Base-by-base conservation (phyloP, 1,284 basidiomycete genomes). In the Malassezia obtusa region DNA sequence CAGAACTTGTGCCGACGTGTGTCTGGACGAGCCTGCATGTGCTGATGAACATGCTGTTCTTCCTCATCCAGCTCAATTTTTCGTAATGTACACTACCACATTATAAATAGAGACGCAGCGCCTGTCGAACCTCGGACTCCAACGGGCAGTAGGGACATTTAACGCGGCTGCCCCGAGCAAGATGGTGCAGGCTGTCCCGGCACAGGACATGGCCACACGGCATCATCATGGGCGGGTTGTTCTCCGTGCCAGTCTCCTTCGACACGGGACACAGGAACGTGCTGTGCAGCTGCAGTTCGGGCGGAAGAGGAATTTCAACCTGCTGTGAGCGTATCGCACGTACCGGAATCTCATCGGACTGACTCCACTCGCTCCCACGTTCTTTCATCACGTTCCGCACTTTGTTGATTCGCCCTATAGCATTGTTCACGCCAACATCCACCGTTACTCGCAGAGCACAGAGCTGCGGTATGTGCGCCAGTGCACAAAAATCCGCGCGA, bases 141-240 rank as follows among this genome's bases (percentile, higher is more conserved):
- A 60, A 52, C 4, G 70, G 70, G 26, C 68, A 73, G 52, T 71
- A 73, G 2, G 68, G 65, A 30, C 70, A 71, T 45, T 73, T 73
- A 55, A 73, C 65, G 4, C 66, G 48, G 5, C 39, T 52, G 41
- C 32, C 81, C 76, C 92, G 94, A 67, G 55, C 62, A 9, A 72
- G 37, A 21, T 62, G 31, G 4, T 52, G 59, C n/a, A 72, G 57
- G 30, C 60, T 60, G 37, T 72, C 68, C 17, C 57, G 48, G 43
- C 65, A 68, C 10, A 67, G 28, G 28, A 64, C 63, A 49, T 99
- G 94, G 0, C 92, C 92, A 71, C 92, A 98, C 1, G 79, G 77
- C 79, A 98, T 84, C 87, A 95, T 91, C 87, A 94, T 94, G 0
- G 92, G 92, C 19, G 91, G 94, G 73, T 98, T 99, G 54, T 80